Conservation (phyloP, 2,329 filamentous ascomycete species). For the Aureobasidium melanogenum region DNA sequence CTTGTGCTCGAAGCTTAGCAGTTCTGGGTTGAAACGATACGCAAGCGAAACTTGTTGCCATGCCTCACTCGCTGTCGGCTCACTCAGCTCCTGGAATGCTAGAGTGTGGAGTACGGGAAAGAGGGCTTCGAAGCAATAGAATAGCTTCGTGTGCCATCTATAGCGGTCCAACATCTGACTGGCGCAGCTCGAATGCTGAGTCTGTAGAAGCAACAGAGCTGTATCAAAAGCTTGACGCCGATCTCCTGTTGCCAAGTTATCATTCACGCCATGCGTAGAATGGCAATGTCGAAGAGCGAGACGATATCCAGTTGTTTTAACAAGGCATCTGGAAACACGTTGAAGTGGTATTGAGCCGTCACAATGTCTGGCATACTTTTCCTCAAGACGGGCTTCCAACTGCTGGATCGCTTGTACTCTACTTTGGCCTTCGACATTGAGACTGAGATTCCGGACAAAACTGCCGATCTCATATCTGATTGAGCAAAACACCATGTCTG, state of each 20-base stretch:
- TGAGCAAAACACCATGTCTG: conserved; percentile 42
- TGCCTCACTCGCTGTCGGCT: background rate
- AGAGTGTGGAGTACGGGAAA: background rate
- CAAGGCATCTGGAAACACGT: conserved; percentile 23
- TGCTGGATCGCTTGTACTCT: conserved; percentile 9
- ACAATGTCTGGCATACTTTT: conserved; percentile 35
- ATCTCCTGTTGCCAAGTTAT: background rate
- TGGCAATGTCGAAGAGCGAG: background rate
- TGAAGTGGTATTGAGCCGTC: conserved; percentile 36
- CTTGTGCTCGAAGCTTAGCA: background rate
- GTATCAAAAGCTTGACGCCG: background rate
- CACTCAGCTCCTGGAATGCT: background rate
- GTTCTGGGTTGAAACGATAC: background rate
- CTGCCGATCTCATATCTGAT: conserved; percentile 33
- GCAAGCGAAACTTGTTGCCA: background rate
- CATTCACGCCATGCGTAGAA: accelerated
- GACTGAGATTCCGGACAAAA: conserved; percentile 25
- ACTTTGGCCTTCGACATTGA: conserved; percentile 8
- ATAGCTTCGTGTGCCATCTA: background rate
- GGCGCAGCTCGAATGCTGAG: background rate
- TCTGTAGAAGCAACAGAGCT: background rate
- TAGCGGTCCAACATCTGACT: background rate
- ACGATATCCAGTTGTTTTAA: background rate
- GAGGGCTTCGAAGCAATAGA: background rate
- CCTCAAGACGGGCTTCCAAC: conserved; percentile 24